Evolutionary conservation across 768 basidiomycete genomes (phyloP), one percentile per base, ranked within the genome.

Genomic region (Coprinellus micaceus): DNA sequence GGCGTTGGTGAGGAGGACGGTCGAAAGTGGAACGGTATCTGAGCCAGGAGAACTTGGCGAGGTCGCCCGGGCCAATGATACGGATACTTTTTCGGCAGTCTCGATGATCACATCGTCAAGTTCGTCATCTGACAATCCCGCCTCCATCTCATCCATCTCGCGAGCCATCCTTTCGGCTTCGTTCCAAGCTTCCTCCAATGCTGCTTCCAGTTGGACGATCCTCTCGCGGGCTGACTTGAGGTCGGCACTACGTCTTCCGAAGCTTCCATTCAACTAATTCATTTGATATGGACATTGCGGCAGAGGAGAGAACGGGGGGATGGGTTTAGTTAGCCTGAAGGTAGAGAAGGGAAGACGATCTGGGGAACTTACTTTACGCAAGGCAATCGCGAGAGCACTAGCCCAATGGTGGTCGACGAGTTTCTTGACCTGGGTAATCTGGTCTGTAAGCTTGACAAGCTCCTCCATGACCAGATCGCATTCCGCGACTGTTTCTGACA

Each of bases 101-200:
- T 75, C 75, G 44, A 83, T 81, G 44, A 81, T 66, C 12, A 74
- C 74, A 50, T 67, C 72, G 15, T 63, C 69, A 17, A 21, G 40
- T 29, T 74, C 69, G 30, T 70, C 69, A 52, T 70, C 69, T 47
- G 65, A 69, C 24, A 66, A 64, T 12, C 63, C 71, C 24, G 66
- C 68, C 52, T 85, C 82, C 50, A 83, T 67, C 41, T 82, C 82
- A 65, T 92, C 89, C 63, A 91, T 78, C 65, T 91, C 87, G 51
- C 74, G 67, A 1, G 89, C 91, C 61, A 91, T 74, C 40, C 80
- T 81, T 62, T 89, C 85, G 2, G 89, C 91, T 57, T 86, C 84
- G 46, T 77, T 78, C 91, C 91, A 92, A 0, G 89, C 91, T 52
- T 92, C 91, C 47, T 86, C 83, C 22, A 91, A 74, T 60, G 90